Evolutionary conservation across 306 rosid genomes (phyloP).

Genomic region (Hylodesmum podocarpum): DNA sequence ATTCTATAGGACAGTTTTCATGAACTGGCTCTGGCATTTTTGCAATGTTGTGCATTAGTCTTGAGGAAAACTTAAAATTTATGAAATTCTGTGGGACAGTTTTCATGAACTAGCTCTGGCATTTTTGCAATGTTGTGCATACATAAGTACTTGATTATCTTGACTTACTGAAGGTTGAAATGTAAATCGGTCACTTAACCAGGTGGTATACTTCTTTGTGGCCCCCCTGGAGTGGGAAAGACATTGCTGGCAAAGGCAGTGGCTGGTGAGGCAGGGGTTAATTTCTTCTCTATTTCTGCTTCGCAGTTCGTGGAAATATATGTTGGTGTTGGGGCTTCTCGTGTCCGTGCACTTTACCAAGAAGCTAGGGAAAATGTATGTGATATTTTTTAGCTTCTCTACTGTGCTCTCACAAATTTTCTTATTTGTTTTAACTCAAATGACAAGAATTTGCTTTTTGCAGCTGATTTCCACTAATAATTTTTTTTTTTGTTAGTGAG

Average conservation of each 20-base stretch:
- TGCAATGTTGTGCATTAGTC: not conserved
- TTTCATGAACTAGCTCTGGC: not conserved
- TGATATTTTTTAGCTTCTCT: constrained; percentile 22
- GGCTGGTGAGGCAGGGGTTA: constrained; percentile 99
- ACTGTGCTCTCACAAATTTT: not conserved
- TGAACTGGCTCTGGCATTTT: not conserved
- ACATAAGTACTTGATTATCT: constrained; percentile 13
- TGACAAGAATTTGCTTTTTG: constrained; percentile 27
- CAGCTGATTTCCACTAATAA: not conserved
- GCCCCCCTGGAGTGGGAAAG: constrained; percentile 99
- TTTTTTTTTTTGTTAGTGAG: constrained; percentile 12
- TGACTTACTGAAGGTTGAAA: constrained; percentile 23
- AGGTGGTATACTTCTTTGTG: constrained; percentile 99
- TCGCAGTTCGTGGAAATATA: constrained; percentile 97
- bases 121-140: not conserved
- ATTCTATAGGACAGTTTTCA: not conserved
- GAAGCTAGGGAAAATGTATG: constrained; percentile 90
- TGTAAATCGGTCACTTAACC: constrained; percentile 41
- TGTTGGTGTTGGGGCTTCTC: constrained; percentile 99
- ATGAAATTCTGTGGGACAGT: not conserved
- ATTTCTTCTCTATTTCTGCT: constrained; percentile 98
- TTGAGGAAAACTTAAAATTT: not conserved
- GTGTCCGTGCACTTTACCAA: constrained; percentile 93
- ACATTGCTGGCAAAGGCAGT: constrained; percentile 98
- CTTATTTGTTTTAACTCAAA: constrained; percentile 2